Conservation (phyloP, 805 yeast species). For the Teunomyces funiuensis region DNA sequence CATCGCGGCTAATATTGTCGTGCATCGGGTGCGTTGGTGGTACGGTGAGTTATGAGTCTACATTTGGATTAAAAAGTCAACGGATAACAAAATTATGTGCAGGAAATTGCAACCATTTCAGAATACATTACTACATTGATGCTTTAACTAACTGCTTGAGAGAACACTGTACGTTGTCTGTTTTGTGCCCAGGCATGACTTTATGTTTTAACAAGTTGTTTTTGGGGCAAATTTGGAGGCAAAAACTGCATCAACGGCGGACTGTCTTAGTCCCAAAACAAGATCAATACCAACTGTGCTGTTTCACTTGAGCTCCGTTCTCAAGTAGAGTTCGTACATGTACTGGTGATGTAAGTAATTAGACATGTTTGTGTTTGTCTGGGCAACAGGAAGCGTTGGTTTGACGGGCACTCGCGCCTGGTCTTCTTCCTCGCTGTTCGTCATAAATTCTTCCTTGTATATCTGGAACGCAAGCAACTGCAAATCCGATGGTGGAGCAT, state of each 20-base stretch:
- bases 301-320: background rate
- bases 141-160: no score
- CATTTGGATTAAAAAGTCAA: no score
- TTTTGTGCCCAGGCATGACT: no score
- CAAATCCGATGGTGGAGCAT: constrained; percentile 10
- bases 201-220: no score
- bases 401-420: constrained; percentile 5
- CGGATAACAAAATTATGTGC: no score
- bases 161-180: no score
- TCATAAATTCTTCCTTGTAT: background rate
- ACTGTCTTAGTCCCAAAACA: no score
- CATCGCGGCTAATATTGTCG: background rate
- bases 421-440: background rate
- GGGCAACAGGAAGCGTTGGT: constrained; percentile 20
- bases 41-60: no score
- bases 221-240: no score
- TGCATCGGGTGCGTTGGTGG: background rate
- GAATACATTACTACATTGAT: no score
- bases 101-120: no score
- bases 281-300: background rate
- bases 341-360: constrained; percentile 22
- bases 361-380: constrained; percentile 27
- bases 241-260: no score
- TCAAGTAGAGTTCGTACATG: constrained; percentile 15
- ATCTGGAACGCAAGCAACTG: constrained; percentile 7